These are phyloP conservation scores for Urostyla sp. DNA, from an alignment of 73 alveolate genomes.

Conservation along the genomic window DNA sequence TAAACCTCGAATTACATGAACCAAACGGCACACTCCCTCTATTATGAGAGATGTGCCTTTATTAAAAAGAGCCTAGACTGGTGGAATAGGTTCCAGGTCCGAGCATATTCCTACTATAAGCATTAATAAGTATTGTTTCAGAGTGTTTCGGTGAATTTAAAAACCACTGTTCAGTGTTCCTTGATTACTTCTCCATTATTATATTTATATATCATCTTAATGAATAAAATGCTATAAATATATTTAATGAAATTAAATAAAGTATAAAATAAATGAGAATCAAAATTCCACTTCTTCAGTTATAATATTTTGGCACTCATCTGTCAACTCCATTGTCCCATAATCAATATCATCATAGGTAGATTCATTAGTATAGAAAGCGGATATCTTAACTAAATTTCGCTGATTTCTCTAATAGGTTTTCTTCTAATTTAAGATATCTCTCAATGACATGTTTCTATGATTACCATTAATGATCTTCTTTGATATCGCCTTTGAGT, in stretches of 20 bases:
- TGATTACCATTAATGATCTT: slow-evolving; percentile 39
- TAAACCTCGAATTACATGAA: slow-evolving; percentile 7
- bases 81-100: slow-evolving; percentile 41
- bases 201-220: too few relatives aligned
- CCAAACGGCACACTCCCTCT: slow-evolving; percentile 41
- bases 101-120: background rate
- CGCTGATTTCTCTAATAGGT: too few relatives aligned
- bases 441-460: slow-evolving; percentile 27
- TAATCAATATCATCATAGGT: too few relatives aligned
- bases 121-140: background rate
- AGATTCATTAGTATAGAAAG: too few relatives aligned
- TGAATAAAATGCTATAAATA: too few relatives aligned
- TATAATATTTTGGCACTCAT: too few relatives aligned
- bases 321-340: too few relatives aligned
- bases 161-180: slow-evolving; percentile 42
- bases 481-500: slow-evolving; percentile 19
- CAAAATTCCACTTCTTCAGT: too few relatives aligned
- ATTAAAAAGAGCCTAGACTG: background rate
- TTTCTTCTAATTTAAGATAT: slow-evolving; percentile 1
- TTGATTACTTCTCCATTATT: slow-evolving; percentile 4
- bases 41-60: slow-evolving; percentile 20
- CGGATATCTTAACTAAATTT: too few relatives aligned
- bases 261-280: too few relatives aligned
- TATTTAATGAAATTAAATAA: too few relatives aligned
- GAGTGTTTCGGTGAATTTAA: background rate